Conservation (phyloP, 257 asterid genomes). For the Solanum paucissectum region DNA sequence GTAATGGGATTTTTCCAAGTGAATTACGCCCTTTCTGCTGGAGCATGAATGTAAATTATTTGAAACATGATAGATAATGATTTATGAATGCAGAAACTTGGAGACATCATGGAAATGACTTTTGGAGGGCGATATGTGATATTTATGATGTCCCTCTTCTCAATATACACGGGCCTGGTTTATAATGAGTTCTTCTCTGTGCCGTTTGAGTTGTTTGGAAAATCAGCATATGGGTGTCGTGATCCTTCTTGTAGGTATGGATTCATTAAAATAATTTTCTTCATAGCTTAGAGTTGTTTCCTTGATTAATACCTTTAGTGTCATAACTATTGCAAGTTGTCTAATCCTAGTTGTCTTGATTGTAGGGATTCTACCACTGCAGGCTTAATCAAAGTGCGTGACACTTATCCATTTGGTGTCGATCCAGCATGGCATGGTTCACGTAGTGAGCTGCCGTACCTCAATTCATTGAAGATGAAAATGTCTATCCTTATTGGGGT, state of each 20-base stretch:
- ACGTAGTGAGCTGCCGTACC: constrained; percentile 92
- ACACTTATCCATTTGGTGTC: constrained; percentile 88
- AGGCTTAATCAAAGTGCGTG: constrained; percentile 79
- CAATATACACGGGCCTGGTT: constrained; percentile 92
- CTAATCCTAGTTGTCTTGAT: constrained; percentile 1
- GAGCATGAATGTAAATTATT: not conserved
- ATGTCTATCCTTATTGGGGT: constrained; percentile 98
- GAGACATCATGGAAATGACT: constrained; percentile 95
- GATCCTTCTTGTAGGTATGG: constrained; percentile 86
- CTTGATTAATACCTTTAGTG: not conserved
- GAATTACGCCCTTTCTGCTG: not conserved
- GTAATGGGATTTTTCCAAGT: not conserved
- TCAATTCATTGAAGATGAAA: constrained; percentile 93
- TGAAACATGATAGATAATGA: constrained; percentile 5
- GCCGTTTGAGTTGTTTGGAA: constrained; percentile 80
- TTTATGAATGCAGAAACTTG: constrained; percentile 78
- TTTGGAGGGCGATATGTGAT: constrained; percentile 97
- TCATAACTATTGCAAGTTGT: constrained; percentile 1
- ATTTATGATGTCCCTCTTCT: constrained; percentile 85
- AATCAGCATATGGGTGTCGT: constrained; percentile 83
- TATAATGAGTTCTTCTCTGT: constrained; percentile 93
- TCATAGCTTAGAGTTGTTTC: not conserved
- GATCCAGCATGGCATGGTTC: constrained; percentile 99
- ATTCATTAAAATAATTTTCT: constrained; percentile 1
- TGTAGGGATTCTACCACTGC: constrained; percentile 74